phyloP scores from a whole-genome alignment of 495 filamentous ascomycete genomes.

The Cudoniella acicularis region DNA sequence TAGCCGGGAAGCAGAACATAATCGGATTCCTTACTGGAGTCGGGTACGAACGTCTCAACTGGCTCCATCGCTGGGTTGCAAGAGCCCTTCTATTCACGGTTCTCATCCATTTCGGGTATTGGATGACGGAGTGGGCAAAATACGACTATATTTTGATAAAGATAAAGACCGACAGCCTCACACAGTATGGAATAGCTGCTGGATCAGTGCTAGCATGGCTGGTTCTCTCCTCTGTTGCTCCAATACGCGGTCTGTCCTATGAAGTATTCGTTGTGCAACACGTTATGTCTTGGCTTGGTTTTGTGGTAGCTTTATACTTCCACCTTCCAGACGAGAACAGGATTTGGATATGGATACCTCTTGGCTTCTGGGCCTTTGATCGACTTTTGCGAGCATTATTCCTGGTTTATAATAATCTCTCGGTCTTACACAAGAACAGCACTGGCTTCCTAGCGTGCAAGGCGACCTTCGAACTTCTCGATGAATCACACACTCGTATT shows the following conservation, averaged over 20 bases:
- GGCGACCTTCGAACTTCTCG: slow-evolving; percentile 30
- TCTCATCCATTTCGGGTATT: slow-evolving; percentile 72
- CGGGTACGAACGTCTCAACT: slow-evolving; percentile 74
- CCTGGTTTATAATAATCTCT: slow-evolving; percentile 63
- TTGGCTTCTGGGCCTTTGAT: slow-evolving; percentile 69
- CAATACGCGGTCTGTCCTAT: slow-evolving; percentile 65
- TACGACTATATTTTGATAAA: slow-evolving; percentile 60
- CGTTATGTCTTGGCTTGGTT: slow-evolving; percentile 60
- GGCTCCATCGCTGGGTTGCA: slow-evolving; percentile 78
- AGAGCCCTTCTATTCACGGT: slow-evolving; percentile 70
- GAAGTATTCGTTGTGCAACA: slow-evolving; percentile 84
- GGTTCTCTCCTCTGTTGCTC: slow-evolving; percentile 62
- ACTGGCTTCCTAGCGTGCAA: slow-evolving; percentile 24
- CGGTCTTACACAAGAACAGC: slow-evolving; percentile 29
- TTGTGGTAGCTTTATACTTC: slow-evolving; percentile 59
- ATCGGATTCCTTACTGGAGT: slow-evolving; percentile 64
- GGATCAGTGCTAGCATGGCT: slow-evolving; percentile 75
- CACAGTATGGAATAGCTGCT: slow-evolving; percentile 65
- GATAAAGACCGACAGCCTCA: slow-evolving; percentile 57
- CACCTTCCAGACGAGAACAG: slow-evolving; percentile 59
- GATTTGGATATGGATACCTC: slow-evolving; percentile 68
- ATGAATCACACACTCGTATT: slow-evolving; percentile 61
- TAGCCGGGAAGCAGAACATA: slow-evolving; percentile 76
- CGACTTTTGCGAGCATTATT: slow-evolving; percentile 49
- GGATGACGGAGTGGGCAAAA: slow-evolving; percentile 62